Percentiles rank a stretch among this genome's conserved stretches.
These are phyloP conservation scores for Hanseniaspora taiwanica DNA, from an alignment of 805 yeast species.

Conservation along the genomic window DNA sequence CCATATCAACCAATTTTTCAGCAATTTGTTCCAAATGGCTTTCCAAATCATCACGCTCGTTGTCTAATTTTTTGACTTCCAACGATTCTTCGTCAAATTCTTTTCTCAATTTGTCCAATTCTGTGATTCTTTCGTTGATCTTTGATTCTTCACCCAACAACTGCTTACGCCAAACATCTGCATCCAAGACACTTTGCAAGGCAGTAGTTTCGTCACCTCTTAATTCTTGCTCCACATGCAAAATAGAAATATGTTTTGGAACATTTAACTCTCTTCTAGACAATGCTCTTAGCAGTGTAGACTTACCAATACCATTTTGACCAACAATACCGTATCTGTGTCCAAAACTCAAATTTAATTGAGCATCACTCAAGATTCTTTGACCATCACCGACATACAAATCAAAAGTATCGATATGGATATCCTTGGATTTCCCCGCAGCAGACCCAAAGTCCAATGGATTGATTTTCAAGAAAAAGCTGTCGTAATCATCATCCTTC, in stretches of 20 bases:
- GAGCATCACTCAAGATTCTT: constrained; percentile 79
- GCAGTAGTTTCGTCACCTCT: constrained; percentile 88
- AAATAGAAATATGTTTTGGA: constrained; percentile 88
- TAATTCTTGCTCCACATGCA: constrained; percentile 96
- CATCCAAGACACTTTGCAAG: constrained; percentile 90
- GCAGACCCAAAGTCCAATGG: constrained; percentile 83
- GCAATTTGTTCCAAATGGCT: constrained; percentile 63
- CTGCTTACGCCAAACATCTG: constrained; percentile 98
- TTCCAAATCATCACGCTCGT: constrained; percentile 81
- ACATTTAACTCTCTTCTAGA: constrained; percentile 88
- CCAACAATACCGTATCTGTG: constrained; percentile 96
- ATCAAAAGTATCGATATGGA: constrained; percentile 85
- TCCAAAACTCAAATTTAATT: constrained; percentile 79
- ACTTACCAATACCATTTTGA: constrained; percentile 98
- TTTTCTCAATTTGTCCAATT: constrained; percentile 52
- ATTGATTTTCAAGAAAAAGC: constrained; percentile 87
- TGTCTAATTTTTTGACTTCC: constrained; percentile 69
- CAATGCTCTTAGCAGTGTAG: constrained; percentile 80
- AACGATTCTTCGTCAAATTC: constrained; percentile 67
- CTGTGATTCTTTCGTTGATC: constrained; percentile 60
- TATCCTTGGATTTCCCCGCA: constrained; percentile 96
- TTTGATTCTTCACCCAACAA: constrained; percentile 63
- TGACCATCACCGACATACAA: constrained; percentile 92
- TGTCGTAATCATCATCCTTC: constrained; percentile 63
- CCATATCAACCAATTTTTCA: constrained; percentile 83